phyloP scores from a whole-genome alignment of 441 rosid species.

The Rhodomyrtus psidioides region DNA sequence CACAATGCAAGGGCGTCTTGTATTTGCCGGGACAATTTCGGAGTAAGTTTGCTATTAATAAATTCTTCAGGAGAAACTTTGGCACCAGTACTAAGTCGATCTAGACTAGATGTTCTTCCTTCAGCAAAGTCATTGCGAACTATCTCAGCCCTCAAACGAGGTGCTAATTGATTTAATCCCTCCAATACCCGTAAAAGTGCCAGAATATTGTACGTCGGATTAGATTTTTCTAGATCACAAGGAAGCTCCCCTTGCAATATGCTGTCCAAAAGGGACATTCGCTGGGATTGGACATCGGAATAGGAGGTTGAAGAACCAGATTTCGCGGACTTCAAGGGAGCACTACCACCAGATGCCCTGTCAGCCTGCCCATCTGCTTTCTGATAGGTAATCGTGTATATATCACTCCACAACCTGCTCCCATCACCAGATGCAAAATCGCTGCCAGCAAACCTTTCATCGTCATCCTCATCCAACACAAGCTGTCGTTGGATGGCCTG shows the following conservation, averaged over 20 bases:
- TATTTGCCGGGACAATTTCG: slow-evolving; percentile 96
- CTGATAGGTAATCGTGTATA: slow-evolving; percentile 87
- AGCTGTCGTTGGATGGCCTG: slow-evolving; percentile 97
- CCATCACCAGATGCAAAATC: slow-evolving; percentile 92
- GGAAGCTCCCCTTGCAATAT: slow-evolving; percentile 94
- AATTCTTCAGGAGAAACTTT: slow-evolving; percentile 82
- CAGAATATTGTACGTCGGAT: slow-evolving; percentile 83
- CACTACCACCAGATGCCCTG: slow-evolving; percentile 41
- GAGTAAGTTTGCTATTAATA: slow-evolving; percentile 88
- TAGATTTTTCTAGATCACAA: slow-evolving; percentile 91
- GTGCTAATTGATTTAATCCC: slow-evolving; percentile 91
- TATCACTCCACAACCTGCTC: slow-evolving; percentile 84
- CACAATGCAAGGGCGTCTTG: slow-evolving; percentile 99
- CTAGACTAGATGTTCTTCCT: slow-evolving; percentile 50
- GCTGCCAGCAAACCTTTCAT: slow-evolving; percentile 76
- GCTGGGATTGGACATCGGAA: slow-evolving; percentile 43
- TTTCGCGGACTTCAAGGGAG: slow-evolving; percentile 48
- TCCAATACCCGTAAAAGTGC: slow-evolving; percentile 86
- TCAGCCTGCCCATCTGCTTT: slow-evolving; percentile 80
- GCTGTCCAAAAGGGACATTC: slow-evolving; percentile 81
- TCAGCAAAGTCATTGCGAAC: slow-evolving; percentile 60
- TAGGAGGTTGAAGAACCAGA: slow-evolving; percentile 42
- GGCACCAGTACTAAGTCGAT: slow-evolving; percentile 47
- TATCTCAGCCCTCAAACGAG: slow-evolving; percentile 73
- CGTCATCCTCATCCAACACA: slow-evolving; percentile 87